Base-by-base conservation (phyloP, 139 green algal species). In the Chlamydomonas applanata region DNA sequence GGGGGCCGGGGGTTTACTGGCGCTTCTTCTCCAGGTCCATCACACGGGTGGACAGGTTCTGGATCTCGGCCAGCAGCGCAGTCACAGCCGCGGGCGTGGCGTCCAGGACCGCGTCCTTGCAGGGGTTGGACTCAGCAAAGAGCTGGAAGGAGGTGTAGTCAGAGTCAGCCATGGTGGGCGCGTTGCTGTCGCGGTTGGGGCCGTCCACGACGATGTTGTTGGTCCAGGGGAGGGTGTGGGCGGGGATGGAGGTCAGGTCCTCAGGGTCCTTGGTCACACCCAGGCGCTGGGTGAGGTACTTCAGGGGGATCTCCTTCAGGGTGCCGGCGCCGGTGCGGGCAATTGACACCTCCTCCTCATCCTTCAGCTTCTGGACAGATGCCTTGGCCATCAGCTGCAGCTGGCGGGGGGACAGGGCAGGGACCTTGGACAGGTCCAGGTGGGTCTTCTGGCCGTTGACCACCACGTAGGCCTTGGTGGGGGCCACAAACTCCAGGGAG, bases 401-500 rank as follows among this genome's bases (percentile, higher is more conserved):
- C 82, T 87, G 82, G 66, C 82, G 74, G 19, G 82, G 82, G 33
- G 74, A 78, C 77, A 87, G 74, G 33, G 62, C 62, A 36, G 56
- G 65, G 17, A 77, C 60, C 63, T 71, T 82, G 57, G 56, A 73
- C 14, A 96, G 81, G 85, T 94, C 85, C 33, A 96, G 40, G 80
- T 92, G 66, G 22, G 84, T 92, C 68, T 83, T 83, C 63, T 88
- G 66, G 34, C 91, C 91, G 73, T 91, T 77, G 20, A 92, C 75
- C 35, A 94, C 89, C 49, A 88, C 81, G 76, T 94, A 93, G 7
- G 40, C 83, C 46, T 84, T 85, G 73, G 71, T 73, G 49, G 85
- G 81, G 20, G 76, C 79, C 5, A 95, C 81, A 66, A 91, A 94
- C 88, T 95, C 91, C 49, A 95, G 76, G 60, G 64, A 78, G 27